Evolutionary conservation across 768 basidiomycete genomes (phyloP).

Genomic region (Xerocomellus chrysenteron): DNA sequence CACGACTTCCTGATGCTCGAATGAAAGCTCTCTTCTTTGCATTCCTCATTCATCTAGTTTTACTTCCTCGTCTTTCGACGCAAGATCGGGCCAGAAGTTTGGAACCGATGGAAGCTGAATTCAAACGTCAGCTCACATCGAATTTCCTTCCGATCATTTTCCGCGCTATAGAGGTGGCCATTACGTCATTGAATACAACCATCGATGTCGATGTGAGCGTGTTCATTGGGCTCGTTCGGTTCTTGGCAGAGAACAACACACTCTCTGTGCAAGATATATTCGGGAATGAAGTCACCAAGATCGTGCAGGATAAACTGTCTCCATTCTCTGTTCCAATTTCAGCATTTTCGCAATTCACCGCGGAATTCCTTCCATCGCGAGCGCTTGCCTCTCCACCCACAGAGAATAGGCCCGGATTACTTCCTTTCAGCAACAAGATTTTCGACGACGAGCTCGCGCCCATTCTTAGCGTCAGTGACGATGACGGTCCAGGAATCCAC

Average conservation of each 20-base stretch:
- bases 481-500: slow-evolving; percentile 3
- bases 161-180: slow-evolving; percentile 27
- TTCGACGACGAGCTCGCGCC: slow-evolving; percentile 42
- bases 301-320: slow-evolving; percentile 25
- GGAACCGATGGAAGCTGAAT: slow-evolving; percentile 25
- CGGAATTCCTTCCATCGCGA: slow-evolving; percentile 19
- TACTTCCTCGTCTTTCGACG: slow-evolving; percentile 39
- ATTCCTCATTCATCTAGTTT: slow-evolving; percentile 39
- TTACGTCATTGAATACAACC: slow-evolving; percentile 20
- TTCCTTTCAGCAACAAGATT: slow-evolving; percentile 42
- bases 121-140: slow-evolving; percentile 34
- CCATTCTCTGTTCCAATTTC: slow-evolving; percentile 17
- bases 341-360: slow-evolving; percentile 19
- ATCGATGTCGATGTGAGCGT: slow-evolving; percentile 57
- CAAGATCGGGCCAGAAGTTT: slow-evolving; percentile 40
- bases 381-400: neutral
- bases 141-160: slow-evolving; percentile 44
- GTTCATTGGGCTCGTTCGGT: slow-evolving; percentile 45
- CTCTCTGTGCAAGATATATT: slow-evolving; percentile 28
- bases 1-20: neutral
- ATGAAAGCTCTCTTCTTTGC: slow-evolving; percentile 31
- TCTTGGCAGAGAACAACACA: slow-evolving; percentile 27
- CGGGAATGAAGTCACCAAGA: slow-evolving; percentile 24
- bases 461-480: slow-evolving; percentile 25
- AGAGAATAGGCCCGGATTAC: slow-evolving; percentile 19